Evolutionary conservation across 352 stramenopile species (phyloP), one percentile per base, ranked within the genome.

Genomic region (Phytophthora hybrid): DNA sequence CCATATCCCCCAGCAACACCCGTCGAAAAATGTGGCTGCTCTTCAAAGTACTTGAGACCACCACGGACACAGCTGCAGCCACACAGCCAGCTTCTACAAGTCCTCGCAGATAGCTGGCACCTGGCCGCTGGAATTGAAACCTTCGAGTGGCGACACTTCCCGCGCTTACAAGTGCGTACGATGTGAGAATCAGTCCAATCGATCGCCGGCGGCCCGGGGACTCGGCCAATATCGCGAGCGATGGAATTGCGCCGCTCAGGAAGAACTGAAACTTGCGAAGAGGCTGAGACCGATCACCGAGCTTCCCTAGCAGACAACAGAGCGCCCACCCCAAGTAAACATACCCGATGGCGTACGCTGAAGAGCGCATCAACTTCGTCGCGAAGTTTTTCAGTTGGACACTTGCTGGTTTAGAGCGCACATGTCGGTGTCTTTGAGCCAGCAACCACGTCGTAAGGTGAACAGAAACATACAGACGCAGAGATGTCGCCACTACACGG

Each of bases 171-270:
- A 87, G 80, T 47, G 76, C 73, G 51, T 91, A 91, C 54, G 84
- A 88, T 23, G 74, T 69, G 34, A 89, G 80, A 61, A 91, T 87
- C 2, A 91, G 65, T 39, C 76, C 78, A n/a, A 89, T 87, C 2
- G 80, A 81, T 1, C 77, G 78, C 23, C 84, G 75, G 19, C 84
- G 66, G n/a, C 71, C 74, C 5, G 72, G 72, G 29, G 76, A 72
- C 53, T 91, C 82, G 7, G 82, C 83, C 19, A 88, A 59, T n/a
- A 91, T 73, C 44, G 84, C 71, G 37, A 78, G 39, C 21, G 82
- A 80, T 3, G 82, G 75, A 10, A 91, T 49, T 19, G 80, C 74
- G 11, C 84, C 82, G 23, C 76, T 80, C 13, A 87, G 2, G 8
- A 78, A 59, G 60, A 83, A 85, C 74, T 89, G 83, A n/a, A 85